Percentiles rank a stretch among this genome's conserved stretches.
Conservation (phyloP, 1,139 yeast genomes). For the Yamadazyma dushanensis region DNA sequence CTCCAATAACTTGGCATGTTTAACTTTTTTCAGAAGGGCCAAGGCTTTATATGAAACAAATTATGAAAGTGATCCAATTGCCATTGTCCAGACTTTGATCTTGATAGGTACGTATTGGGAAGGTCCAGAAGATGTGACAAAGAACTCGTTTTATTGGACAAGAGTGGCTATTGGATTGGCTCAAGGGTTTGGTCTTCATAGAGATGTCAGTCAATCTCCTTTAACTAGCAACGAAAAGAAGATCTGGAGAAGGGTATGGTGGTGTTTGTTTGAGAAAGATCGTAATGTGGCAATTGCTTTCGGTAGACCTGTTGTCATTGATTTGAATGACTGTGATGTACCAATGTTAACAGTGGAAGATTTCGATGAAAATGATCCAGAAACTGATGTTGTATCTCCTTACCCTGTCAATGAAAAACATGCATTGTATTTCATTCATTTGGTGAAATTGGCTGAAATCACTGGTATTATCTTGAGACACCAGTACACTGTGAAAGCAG, state of each 20-base stretch:
- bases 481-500: slow-evolving; percentile 72
- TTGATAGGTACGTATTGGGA: slow-evolving; percentile 75
- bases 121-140: slow-evolving; percentile 75
- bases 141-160: slow-evolving; percentile 77
- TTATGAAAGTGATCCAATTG: slow-evolving; percentile 69
- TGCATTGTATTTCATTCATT: slow-evolving; percentile 59
- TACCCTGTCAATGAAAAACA: slow-evolving; percentile 51
- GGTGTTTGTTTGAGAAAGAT: slow-evolving; percentile 77
- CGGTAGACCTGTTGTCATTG: slow-evolving; percentile 72
- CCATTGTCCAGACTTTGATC: slow-evolving; percentile 63
- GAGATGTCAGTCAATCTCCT: slow-evolving; percentile 44
- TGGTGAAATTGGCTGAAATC: slow-evolving; percentile 70
- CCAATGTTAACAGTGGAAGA: slow-evolving; percentile 70
- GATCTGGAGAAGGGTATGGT: slow-evolving; percentile 74
- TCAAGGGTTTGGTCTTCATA: slow-evolving; percentile 77
- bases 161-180: slow-evolving; percentile 72
- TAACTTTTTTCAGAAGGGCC: slow-evolving; percentile 74
- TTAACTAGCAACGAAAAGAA: slow-evolving; percentile 46
- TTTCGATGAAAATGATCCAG: slow-evolving; percentile 59
- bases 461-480: slow-evolving; percentile 71
- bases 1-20: slow-evolving; percentile 56
- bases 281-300: slow-evolving; percentile 71
- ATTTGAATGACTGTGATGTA: slow-evolving; percentile 75
- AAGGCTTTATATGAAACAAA: slow-evolving; percentile 74
- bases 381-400: slow-evolving; percentile 37